These are phyloP conservation scores for Podila epicladia DNA, from an alignment of 192 early-diverging fungal genomes.

Conservation along the genomic window DNA sequence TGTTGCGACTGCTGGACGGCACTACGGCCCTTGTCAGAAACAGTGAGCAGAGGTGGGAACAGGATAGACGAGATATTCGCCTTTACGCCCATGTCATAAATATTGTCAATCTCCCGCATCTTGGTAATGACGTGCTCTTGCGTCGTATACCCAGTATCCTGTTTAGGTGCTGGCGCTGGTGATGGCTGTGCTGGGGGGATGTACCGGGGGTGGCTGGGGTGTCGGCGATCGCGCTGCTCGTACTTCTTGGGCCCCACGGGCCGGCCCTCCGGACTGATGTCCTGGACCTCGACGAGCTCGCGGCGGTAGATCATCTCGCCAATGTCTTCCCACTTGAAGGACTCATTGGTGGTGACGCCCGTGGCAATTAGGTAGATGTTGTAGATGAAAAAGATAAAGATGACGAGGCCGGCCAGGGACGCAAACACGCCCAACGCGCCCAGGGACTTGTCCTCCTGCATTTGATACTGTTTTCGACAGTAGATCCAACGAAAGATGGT, in stretches of 20 bases:
- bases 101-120: conserved; percentile 36
- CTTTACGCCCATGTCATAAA: conserved; percentile 32
- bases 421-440: conserved; percentile 64
- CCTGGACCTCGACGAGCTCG: conserved; percentile 45
- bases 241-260: conserved; percentile 26
- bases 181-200: conserved; percentile 7
- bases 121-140: conserved; percentile 17
- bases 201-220: conserved; percentile 39
- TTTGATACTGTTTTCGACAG: conserved; percentile 46
- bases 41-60: conserved; percentile 19
- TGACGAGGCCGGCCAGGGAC: conserved; percentile 53
- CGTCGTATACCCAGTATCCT: not conserved
- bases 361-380: conserved; percentile 57
- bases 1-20: no score
- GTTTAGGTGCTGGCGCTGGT: not conserved
- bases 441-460: conserved; percentile 58
- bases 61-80: conserved; percentile 23
- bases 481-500: not conserved
- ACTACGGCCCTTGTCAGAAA: no score
- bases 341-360: conserved; percentile 63
- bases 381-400: conserved; percentile 59
- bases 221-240: conserved; percentile 39
- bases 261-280: not conserved
- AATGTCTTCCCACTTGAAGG: conserved; percentile 65
- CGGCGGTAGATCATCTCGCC: conserved; percentile 59